Percentiles rank a stretch among this genome's conserved stretches.
Evolutionary conservation across 1,284 basidiomycete species (phyloP).

Genomic region (Cystobasidium sp.): DNA sequence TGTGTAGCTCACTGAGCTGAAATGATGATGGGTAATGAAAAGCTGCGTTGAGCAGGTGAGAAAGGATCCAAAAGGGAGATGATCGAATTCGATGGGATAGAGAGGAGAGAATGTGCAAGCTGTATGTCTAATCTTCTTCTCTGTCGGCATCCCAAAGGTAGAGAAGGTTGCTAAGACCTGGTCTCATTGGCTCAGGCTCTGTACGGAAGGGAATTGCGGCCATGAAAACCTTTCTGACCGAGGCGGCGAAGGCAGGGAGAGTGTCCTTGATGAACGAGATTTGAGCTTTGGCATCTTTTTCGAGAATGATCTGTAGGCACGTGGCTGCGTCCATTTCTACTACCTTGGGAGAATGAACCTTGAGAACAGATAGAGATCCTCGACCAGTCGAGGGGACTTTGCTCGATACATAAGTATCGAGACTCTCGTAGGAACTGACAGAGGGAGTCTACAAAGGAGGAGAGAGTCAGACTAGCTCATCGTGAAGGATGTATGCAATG

Average conservation of each 20-base stretch:
- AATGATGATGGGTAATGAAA: no score
- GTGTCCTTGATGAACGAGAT: slow-evolving; percentile 13
- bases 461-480: not conserved
- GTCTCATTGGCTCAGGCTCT: slow-evolving; percentile 4
- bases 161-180: no score
- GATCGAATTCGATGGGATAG: no score
- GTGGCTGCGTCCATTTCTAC: not conserved
- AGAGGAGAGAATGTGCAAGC: no score
- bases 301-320: no score
- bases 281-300: not conserved
- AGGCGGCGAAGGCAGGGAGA: slow-evolving; percentile 8
- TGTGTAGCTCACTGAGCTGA: no score
- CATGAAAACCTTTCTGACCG: not conserved
- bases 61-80: no score
- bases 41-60: no score
- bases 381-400: not conserved
- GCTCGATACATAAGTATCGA: slow-evolving; percentile 9
- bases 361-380: slow-evolving; percentile 4
- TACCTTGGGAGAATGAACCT: not conserved
- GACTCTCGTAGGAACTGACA: not conserved
- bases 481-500: not conserved
- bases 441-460: slow-evolving; percentile 6
- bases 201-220: not conserved
- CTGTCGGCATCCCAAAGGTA: no score
- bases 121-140: no score